These are phyloP conservation scores for Mortierella sp. DNA, from an alignment of 371 early-diverging fungal species.

Conservation along the genomic window DNA sequence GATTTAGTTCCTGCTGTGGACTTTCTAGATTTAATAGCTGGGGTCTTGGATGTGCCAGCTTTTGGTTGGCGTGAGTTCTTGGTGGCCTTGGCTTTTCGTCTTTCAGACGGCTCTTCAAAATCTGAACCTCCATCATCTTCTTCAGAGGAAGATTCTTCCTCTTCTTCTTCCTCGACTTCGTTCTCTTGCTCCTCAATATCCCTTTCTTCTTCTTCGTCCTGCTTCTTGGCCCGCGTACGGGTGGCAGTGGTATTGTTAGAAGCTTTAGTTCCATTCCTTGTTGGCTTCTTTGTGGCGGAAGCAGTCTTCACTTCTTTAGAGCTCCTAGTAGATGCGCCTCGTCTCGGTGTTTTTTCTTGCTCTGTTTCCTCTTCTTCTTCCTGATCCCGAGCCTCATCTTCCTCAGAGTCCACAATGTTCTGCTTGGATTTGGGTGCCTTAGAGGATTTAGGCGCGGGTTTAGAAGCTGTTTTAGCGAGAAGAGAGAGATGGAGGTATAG, in stretches of 20 bases:
- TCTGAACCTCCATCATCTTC: slow-evolving; percentile 37
- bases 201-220: neutral
- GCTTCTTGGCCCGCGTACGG: neutral
- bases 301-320: neutral
- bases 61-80: slow-evolving; percentile 18
- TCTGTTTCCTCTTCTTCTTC: slow-evolving; percentile 15
- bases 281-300: neutral
- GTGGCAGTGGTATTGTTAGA: neutral
- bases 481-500: too few species aligned
- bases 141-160: slow-evolving; percentile 10
- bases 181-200: slow-evolving; percentile 3
- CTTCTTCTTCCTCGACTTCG: slow-evolving; percentile 4
- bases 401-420: slow-evolving; percentile 15
- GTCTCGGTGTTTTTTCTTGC: neutral
- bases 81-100: slow-evolving; percentile 10
- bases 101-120: slow-evolving; percentile 32
- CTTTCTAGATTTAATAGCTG: slow-evolving; percentile 19
- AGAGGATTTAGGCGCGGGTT: neutral
- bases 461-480: neutral
- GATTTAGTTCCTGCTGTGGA: neutral
- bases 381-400: slow-evolving; percentile 8
- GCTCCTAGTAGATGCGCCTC: neutral
- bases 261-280: neutral
- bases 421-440: slow-evolving; percentile 8
- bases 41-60: neutral